Evolutionary conservation across 2,329 filamentous ascomycete species (phyloP).

Genomic region (Epichloe hybrida): DNA sequence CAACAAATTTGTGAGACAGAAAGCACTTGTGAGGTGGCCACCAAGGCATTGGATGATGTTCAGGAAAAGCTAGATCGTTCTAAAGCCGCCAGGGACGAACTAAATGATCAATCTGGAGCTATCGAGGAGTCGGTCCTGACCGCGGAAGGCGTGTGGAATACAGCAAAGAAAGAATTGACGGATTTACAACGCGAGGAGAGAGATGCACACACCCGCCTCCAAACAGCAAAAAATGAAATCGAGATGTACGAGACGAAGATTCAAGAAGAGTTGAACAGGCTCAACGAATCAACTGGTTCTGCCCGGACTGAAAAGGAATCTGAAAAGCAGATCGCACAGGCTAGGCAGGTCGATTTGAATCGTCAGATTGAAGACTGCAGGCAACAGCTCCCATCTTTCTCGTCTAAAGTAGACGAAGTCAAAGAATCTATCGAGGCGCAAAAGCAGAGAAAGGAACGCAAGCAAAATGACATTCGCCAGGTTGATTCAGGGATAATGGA

Average conservation of each 20-base stretch:
- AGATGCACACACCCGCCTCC: constrained; percentile 46
- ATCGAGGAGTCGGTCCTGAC: constrained; percentile 29
- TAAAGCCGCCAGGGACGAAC: constrained; percentile 24
- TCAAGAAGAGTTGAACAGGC: constrained; percentile 41
- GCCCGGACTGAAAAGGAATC: constrained; percentile 50
- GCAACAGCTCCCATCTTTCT: constrained; percentile 20
- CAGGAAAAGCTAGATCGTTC: constrained; percentile 31
- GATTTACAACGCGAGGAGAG: constrained; percentile 51
- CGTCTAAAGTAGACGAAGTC: constrained; percentile 19
- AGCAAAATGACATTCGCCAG: constrained; percentile 39
- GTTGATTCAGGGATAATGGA: constrained; percentile 30
- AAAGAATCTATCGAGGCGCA: constrained; percentile 18
- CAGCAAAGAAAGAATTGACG: constrained; percentile 38
- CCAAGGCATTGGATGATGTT: constrained; percentile 32
- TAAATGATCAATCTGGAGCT: constrained; percentile 32
- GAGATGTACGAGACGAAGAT: constrained; percentile 34
- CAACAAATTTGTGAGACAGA: constrained; percentile 16
- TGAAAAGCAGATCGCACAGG: constrained; percentile 25
- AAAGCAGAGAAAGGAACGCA: constrained; percentile 23
- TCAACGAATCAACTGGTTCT: constrained; percentile 58
- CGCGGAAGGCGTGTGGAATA: constrained; percentile 38
- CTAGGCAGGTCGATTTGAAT: constrained; percentile 14
- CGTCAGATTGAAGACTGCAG: constrained; percentile 16
- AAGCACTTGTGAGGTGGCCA: constrained; percentile 24
- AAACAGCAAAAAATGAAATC: constrained; percentile 34